phyloP scores from a whole-genome alignment of 495 filamentous ascomycete genomes.

The Aspergillus hancockii region DNA sequence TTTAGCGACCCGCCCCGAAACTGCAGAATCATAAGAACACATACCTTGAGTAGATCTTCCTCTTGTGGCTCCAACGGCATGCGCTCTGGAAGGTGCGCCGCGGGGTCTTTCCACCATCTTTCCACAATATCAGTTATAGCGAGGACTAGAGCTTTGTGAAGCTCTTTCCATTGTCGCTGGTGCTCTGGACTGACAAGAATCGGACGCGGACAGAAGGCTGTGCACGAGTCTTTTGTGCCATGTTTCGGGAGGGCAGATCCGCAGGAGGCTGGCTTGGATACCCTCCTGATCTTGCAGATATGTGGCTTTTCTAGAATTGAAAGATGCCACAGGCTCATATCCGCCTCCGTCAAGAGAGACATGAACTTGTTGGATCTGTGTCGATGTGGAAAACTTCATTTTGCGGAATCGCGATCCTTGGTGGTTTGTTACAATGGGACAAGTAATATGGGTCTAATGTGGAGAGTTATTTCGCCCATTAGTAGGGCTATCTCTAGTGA shows the following conservation, averaged over 20 bases:
- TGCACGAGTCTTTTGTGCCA: neutral
- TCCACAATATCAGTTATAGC: conserved; percentile 42
- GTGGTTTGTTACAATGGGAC: too few species aligned
- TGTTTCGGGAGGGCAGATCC: neutral
- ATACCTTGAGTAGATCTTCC: conserved; percentile 31
- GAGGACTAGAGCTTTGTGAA: conserved; percentile 27
- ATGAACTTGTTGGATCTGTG: neutral
- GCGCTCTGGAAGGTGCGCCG: conserved; percentile 32
- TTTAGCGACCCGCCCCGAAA: conserved; percentile 1
- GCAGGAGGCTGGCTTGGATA: neutral
- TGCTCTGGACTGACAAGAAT: conserved; percentile 19
- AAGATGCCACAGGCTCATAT: neutral
- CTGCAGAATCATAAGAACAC: neutral
- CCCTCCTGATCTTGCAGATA: neutral
- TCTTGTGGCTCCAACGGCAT: conserved; percentile 42
- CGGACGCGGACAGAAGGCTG: conserved; percentile 16
- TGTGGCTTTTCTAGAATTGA: neutral
- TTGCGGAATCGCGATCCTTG: too few species aligned
- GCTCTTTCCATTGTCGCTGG: conserved; percentile 18
- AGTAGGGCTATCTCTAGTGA: too few species aligned
- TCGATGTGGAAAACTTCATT: neutral
- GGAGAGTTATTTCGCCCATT: too few species aligned
- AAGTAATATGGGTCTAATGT: too few species aligned
- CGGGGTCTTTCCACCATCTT: conserved; percentile 41
- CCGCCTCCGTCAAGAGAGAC: neutral